Conservation (phyloP, 2,329 filamentous ascomycete genomes). For the Cladosporium halotolerans region DNA sequence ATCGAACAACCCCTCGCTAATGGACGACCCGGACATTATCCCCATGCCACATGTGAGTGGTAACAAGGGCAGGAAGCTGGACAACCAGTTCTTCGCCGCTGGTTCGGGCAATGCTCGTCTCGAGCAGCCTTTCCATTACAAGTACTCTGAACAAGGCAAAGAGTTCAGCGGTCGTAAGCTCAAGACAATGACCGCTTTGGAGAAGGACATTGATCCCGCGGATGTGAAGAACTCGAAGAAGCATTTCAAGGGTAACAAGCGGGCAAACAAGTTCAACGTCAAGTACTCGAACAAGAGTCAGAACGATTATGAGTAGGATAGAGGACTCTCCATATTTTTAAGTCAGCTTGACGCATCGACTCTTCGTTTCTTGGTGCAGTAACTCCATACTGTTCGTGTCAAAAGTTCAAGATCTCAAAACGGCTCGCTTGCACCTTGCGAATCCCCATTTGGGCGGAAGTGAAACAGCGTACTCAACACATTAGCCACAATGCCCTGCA, state of each 20-base stretch:
- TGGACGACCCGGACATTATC: constrained; percentile 48
- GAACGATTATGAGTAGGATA: constrained; percentile 9
- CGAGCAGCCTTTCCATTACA: constrained; percentile 78
- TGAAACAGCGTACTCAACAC: too few species aligned
- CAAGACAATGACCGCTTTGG: constrained; percentile 70
- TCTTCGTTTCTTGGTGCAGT: too few species aligned
- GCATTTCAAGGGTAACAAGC: constrained; percentile 79
- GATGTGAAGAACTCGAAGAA: constrained; percentile 77
- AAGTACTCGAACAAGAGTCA: constrained; percentile 10
- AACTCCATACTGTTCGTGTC: too few species aligned
- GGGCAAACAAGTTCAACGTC: constrained; percentile 29
- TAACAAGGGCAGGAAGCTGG: constrained; percentile 67
- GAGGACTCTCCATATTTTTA: too few species aligned
- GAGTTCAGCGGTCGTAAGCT: constrained; percentile 77
- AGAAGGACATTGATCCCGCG: constrained; percentile 75
- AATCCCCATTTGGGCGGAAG: too few species aligned
- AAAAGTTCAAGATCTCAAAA: too few species aligned
- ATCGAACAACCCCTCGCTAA: constrained; percentile 34
- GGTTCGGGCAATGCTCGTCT: constrained; percentile 58
- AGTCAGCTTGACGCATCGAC: too few species aligned
- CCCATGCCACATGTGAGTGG: constrained; percentile 46
- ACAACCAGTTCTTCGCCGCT: constrained; percentile 81
- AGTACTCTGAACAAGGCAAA: constrained; percentile 83
- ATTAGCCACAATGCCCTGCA: too few species aligned
- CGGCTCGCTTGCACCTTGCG: too few species aligned